These are phyloP conservation scores for Athelia sp. DNA, from an alignment of 1,284 basidiomycete species.

Conservation along the genomic window DNA sequence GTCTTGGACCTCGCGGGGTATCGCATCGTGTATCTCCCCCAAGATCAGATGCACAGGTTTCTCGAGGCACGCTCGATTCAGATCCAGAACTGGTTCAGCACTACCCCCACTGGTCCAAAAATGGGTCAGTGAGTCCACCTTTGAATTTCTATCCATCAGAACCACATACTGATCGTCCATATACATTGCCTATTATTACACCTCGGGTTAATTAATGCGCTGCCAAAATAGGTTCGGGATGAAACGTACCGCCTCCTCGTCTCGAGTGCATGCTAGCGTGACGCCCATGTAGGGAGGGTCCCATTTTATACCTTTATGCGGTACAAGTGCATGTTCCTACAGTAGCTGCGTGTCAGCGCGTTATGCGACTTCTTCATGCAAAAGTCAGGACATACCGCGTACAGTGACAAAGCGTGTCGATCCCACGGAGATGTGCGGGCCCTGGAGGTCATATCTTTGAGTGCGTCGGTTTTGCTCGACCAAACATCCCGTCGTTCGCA, in stretches of 20 bases:
- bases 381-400: too few relatives aligned
- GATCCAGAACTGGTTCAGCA: constrained; percentile 38
- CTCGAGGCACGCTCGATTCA: constrained; percentile 32
- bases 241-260: constrained; percentile 46
- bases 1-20: constrained; percentile 43
- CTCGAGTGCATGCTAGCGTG: constrained; percentile 46
- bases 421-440: constrained; percentile 40
- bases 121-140: neutral
- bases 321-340: constrained; percentile 39
- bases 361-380: too few relatives aligned
- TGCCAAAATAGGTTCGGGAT: constrained; percentile 1
- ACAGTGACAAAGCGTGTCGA: constrained; percentile 37
- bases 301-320: constrained; percentile 26
- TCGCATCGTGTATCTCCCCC: constrained; percentile 42
- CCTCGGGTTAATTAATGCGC: too few relatives aligned
- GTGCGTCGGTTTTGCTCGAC: constrained; percentile 37
- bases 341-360: too few relatives aligned
- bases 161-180: constrained; percentile 16
- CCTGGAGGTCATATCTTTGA: constrained; percentile 25
- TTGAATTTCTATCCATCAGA: too few relatives aligned
- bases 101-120: constrained; percentile 20
- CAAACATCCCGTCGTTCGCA: constrained; percentile 43
- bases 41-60: constrained; percentile 47
- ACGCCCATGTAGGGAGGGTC: constrained; percentile 31
- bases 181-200: constrained; percentile 25